These are phyloP conservation scores for Hymenotorrendiella dingleyae DNA, from an alignment of 2,329 filamentous ascomycete genomes.

Conservation along the genomic window DNA sequence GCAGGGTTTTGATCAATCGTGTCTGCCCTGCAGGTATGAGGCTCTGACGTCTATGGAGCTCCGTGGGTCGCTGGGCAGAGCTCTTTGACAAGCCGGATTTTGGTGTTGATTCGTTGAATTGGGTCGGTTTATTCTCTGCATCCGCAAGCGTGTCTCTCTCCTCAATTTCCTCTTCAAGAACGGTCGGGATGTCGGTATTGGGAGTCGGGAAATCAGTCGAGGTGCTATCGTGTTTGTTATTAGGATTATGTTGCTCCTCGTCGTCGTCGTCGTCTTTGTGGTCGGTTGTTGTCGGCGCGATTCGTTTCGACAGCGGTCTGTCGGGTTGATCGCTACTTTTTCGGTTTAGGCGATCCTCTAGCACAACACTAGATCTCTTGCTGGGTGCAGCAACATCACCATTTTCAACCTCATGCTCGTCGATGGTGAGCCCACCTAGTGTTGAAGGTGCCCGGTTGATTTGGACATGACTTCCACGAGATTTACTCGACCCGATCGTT, in stretches of 20 bases:
- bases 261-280: conserved; percentile 10
- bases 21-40: conserved; percentile 40
- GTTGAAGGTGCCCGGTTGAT: conserved; percentile 5
- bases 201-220: conserved; percentile 28
- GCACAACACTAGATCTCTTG: neutral
- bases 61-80: conserved; percentile 16
- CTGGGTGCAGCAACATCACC: conserved; percentile 1
- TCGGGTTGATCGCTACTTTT: conserved; percentile 9
- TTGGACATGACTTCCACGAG: conserved; percentile 7
- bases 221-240: conserved; percentile 23
- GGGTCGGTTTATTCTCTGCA: neutral
- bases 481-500: conserved; percentile 6
- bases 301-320: neutral
- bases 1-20: conserved; percentile 46
- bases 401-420: conserved; percentile 8
- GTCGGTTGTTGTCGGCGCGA: conserved; percentile 7
- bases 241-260: conserved; percentile 8
- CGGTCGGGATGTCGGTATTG: conserved; percentile 24
- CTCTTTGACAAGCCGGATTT: conserved; percentile 6
- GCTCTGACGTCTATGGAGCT: conserved; percentile 34
- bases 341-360: neutral
- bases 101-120: neutral
- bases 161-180: conserved; percentile 18
- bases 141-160: neutral
- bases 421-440: conserved; percentile 11